phyloP scores from a whole-genome alignment of 495 filamentous ascomycete species.

The Chaetomium cochliodes region DNA sequence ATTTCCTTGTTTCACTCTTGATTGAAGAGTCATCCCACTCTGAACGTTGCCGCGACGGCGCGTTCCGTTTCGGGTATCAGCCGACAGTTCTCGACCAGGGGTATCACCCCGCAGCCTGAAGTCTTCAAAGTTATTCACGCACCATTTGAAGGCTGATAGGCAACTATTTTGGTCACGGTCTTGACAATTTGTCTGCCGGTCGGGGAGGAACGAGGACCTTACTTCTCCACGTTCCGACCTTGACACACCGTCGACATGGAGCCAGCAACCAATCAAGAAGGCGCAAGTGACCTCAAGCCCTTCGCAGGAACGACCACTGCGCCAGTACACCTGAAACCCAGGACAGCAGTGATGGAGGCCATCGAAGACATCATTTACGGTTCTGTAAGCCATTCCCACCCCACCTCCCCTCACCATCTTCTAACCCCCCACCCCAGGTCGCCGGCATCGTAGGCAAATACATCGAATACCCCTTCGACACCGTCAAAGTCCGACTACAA shows the following conservation, averaged over 20 bases:
- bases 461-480: constrained; percentile 98
- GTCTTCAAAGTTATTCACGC: neutral
- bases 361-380: constrained; percentile 80
- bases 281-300: constrained; percentile 11
- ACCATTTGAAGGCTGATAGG: neutral
- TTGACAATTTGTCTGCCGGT: neutral
- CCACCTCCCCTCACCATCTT: neutral
- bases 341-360: constrained; percentile 60
- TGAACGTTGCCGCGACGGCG: neutral
- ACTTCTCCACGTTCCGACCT: constrained; percentile 8
- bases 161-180: neutral
- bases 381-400: constrained; percentile 59
- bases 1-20: neutral
- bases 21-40: neutral
- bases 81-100: neutral
- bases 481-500: constrained; percentile 82
- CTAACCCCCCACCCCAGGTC: constrained; percentile 48
- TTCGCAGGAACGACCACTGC: constrained; percentile 20
- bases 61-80: neutral
- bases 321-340: constrained; percentile 22
- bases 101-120: neutral
- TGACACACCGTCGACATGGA: constrained; percentile 19
- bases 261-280: constrained; percentile 17
- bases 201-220: neutral
- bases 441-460: constrained; percentile 92